These are phyloP conservation scores for Chamaecyparis obtusa DNA, from an alignment of 75 land plant species.

Conservation along the genomic window DNA sequence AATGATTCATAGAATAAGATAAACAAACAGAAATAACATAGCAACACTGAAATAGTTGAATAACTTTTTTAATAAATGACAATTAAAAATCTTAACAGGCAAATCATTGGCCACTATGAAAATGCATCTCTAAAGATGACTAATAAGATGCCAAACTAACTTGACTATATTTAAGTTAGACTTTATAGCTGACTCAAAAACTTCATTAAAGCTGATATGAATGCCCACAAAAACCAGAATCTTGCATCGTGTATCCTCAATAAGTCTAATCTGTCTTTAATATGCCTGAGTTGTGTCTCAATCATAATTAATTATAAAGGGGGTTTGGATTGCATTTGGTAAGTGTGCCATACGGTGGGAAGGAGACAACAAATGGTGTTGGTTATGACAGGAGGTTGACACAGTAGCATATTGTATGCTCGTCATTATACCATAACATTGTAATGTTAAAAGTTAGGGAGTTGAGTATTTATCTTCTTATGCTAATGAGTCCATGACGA, in stretches of 20 bases:
- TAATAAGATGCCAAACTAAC: background rate
- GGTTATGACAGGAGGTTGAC: background rate
- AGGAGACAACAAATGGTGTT: background rate
- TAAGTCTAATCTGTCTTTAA: background rate
- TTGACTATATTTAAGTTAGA: background rate
- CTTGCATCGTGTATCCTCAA: background rate
- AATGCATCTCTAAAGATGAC: background rate
- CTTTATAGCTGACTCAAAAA: background rate
- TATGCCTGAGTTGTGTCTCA: background rate
- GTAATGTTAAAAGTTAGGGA: too few relatives aligned
- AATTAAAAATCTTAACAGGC: background rate
- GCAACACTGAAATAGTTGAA: background rate
- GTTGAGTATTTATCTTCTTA: background rate
- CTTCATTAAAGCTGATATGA: background rate
- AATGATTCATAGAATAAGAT: background rate
- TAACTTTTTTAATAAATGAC: background rate
- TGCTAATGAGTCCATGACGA: background rate
- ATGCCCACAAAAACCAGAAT: background rate
- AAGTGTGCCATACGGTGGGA: background rate
- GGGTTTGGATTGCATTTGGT: background rate
- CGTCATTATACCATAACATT: too few relatives aligned
- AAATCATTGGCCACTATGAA: background rate
- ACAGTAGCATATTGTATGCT: background rate
- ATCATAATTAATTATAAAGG: background rate
- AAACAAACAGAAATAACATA: background rate